A percentile compares a stretch with the other conserved stretches of the same genome.
phyloP scores from a whole-genome alignment of 139 green algal species.

The Trebouxia sp. region DNA sequence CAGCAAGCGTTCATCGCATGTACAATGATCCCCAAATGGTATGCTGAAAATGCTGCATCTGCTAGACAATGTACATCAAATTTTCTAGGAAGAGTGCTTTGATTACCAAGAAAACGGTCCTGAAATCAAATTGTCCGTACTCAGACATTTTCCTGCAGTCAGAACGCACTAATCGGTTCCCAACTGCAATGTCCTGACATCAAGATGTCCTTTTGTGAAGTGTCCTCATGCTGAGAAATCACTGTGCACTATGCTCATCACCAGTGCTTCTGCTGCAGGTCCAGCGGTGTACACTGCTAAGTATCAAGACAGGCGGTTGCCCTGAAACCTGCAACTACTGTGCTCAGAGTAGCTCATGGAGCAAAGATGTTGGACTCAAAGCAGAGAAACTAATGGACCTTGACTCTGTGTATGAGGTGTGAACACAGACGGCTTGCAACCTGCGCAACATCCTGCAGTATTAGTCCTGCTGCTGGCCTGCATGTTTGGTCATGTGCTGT shows the following conservation, averaged over 20 bases:
- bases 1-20: conserved; percentile 86
- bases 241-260: neutral
- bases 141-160: no score
- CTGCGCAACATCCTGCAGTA: neutral
- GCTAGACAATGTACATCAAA: neutral
- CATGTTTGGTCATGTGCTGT: neutral
- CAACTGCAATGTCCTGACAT: neutral
- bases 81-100: neutral
- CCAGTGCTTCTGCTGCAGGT: conserved; percentile 61
- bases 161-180: no score
- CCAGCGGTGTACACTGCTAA: conserved; percentile 96
- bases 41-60: neutral
- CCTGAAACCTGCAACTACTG: conserved; percentile 98
- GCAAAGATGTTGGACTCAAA: conserved; percentile 83
- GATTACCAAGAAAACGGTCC: neutral
- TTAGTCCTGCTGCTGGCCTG: neutral
- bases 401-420: conserved; percentile 85
- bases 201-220: neutral
- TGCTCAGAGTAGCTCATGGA: conserved; percentile 80
- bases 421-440: neutral
- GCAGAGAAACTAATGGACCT: conserved; percentile 94
- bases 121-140: no score
- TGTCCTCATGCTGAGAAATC: neutral
- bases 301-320: conserved; percentile 98
- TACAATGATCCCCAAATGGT: conserved; percentile 91